Evolutionary conservation across 129 eudicot species (phyloP), one percentile per base, ranked within the genome.

Genomic region (Arctium minus): DNA sequence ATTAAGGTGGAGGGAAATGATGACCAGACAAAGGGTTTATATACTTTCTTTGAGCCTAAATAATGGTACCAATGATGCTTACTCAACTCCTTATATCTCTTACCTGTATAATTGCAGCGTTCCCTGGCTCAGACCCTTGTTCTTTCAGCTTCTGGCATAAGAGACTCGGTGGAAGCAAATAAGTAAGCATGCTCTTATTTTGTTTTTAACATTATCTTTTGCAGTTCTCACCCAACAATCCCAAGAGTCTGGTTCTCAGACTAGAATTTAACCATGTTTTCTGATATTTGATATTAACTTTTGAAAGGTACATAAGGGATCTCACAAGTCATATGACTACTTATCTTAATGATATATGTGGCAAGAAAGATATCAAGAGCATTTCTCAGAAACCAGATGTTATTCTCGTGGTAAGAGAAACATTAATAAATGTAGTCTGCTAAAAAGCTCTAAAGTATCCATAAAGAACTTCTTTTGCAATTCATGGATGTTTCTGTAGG

Each of bases 91-190:
- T 53, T 70, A 68, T 83, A 71, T 71, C 1, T 15, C 72, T 83
- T 13, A 72, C 30, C 17, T 83, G 72, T 62, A 64, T 79, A 69
- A 33, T 77, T 88, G 86, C 97, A 96, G 99, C 93, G 99, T 39
- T 91, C 97, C 32, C 97, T 96, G 76, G 97, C 99, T 31, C 97
- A 93, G 79, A 91, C 95, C 65, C 97, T 96, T 81, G 85, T 88
- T 82, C 87, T 93, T 82, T 96, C 99, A 80, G 97, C 99, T 81
- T 87, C 93, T 82, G 91, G 97, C 72, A 87, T 91, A 74, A 89
- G 76, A 81, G 89, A 80, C 64, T 40, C 78, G 31, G 89, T 87
- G 76, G 92, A 85, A 81, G 86, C 93, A 79, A 88, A 91, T 86
- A 97, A 88, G 99, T 96, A 80, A 90, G 94, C 80, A 40, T 30